A percentile compares a stretch with the other conserved stretches of the same genome.
Conservation (phyloP, 1,284 basidiomycete genomes). For the Salmacisia buchloeana region DNA sequence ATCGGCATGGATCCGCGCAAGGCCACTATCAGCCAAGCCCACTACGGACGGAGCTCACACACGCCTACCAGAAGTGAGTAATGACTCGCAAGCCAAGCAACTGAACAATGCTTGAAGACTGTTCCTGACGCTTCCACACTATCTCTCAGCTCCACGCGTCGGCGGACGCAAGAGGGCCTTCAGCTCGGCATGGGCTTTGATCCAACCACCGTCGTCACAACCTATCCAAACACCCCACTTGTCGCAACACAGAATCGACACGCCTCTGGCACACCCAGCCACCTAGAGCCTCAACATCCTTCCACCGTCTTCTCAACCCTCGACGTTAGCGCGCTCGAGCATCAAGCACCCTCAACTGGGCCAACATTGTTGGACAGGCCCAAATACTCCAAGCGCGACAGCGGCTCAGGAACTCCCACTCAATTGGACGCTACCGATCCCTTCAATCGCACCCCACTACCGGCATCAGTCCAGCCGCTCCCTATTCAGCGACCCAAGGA, state of each 20-base stretch:
- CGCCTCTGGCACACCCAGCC: conserved; percentile 26
- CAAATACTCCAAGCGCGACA: conserved; percentile 12
- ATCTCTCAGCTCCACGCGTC: not conserved
- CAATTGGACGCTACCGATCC: conserved; percentile 7
- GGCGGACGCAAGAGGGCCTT: not conserved
- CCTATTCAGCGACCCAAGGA: not conserved
- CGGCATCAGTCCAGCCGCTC: not conserved
- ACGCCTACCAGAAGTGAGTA: not conserved
- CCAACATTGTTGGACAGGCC: not conserved
- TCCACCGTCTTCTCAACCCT: not conserved
- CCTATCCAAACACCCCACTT: conserved; percentile 25
- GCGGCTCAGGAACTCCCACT: conserved; percentile 23
- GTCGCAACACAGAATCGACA: conserved; percentile 31
- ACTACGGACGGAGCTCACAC: not conserved
- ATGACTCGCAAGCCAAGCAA: too few species aligned
- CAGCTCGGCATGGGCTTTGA: conserved; percentile 20
- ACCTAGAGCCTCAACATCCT: conserved; percentile 15
- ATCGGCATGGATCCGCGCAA: not conserved
- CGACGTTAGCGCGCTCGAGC: not conserved
- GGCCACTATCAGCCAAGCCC: not conserved
- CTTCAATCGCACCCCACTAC: not conserved
- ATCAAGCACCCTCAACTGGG: conserved; percentile 5
- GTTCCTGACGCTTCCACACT: not conserved
- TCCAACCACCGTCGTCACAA: conserved; percentile 26
- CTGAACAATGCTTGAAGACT: not conserved